A percentile compares a stretch with the other conserved stretches of the same genome.
phyloP scores from a whole-genome alignment of 208 protist genomes.

The Leishmania amazonensis region DNA sequence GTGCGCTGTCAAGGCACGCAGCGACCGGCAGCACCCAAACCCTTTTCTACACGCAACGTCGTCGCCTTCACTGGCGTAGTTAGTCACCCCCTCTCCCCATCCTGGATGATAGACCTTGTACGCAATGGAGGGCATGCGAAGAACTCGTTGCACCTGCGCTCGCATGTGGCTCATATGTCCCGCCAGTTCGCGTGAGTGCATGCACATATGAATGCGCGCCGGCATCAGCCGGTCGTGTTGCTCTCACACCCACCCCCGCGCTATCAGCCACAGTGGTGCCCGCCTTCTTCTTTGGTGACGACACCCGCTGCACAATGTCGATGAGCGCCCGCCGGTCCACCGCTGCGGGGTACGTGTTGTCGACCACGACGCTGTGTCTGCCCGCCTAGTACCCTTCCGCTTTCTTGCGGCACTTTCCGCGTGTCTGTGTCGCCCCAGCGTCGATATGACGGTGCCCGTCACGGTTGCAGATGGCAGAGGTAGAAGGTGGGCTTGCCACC shows the following conservation, averaged over 20 bases:
- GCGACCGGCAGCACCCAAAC: slow-evolving; percentile 62
- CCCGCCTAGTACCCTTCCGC: slow-evolving; percentile 39
- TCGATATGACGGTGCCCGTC: slow-evolving; percentile 83
- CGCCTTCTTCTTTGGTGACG: background rate
- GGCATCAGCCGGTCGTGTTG: slow-evolving; percentile 15
- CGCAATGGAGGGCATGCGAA: slow-evolving; percentile 52
- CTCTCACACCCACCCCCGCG: background rate
- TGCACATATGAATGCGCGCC: slow-evolving; percentile 77
- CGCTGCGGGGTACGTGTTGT: slow-evolving; percentile 90
- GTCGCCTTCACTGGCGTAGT: slow-evolving; percentile 33
- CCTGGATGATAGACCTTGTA: slow-evolving; percentile 60
- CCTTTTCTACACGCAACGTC: slow-evolving; percentile 40
- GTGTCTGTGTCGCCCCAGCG: slow-evolving; percentile 77
- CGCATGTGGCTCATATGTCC: slow-evolving; percentile 84
- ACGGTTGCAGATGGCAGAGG: slow-evolving; percentile 69
- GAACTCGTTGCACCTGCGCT: slow-evolving; percentile 34
- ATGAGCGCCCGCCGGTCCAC: slow-evolving; percentile 64
- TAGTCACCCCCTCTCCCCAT: slow-evolving; percentile 29
- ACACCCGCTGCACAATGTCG: slow-evolving; percentile 33
- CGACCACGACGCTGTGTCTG: slow-evolving; percentile 84
- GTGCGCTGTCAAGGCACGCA: slow-evolving; percentile 54
- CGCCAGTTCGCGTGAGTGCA: slow-evolving; percentile 51
- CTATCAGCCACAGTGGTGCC: background rate
- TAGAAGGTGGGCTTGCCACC: slow-evolving; percentile 93
- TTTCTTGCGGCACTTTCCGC: slow-evolving; percentile 62